A percentile compares a stretch with the other conserved stretches of the same genome.
Evolutionary conservation across 371 early-diverging fungal species (phyloP).

Genomic region (Rhizopus arrhizus): DNA sequence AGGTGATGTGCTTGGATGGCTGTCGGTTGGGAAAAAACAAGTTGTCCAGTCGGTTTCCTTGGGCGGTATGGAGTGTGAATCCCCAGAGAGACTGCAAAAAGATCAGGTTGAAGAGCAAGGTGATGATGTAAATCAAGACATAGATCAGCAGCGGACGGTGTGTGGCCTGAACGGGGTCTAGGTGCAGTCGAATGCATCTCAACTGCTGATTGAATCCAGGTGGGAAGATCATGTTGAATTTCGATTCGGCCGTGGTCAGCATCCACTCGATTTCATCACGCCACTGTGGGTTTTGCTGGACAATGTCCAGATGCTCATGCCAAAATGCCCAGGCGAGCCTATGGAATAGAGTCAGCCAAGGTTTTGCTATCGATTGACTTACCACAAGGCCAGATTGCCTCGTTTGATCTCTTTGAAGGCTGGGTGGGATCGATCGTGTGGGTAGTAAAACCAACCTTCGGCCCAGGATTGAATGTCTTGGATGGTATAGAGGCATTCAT

Average conservation of each 20-base stretch:
- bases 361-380: slow-evolving; percentile 4
- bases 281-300: slow-evolving; percentile 31
- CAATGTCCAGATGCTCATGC: slow-evolving; percentile 46
- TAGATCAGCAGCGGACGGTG: slow-evolving; percentile 67
- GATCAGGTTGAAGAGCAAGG: slow-evolving; percentile 28
- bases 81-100: slow-evolving; percentile 29
- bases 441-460: slow-evolving; percentile 57
- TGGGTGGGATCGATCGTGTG: slow-evolving; percentile 37
- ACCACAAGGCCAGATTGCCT: slow-evolving; percentile 58
- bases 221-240: slow-evolving; percentile 45
- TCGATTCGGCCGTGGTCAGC: slow-evolving; percentile 45
- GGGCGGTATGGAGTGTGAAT: too few species aligned
- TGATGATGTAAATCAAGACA: slow-evolving; percentile 33
- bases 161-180: slow-evolving; percentile 64
- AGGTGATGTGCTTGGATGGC: slow-evolving; percentile 12
- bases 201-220: slow-evolving; percentile 56
- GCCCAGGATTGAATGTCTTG: slow-evolving; percentile 43
- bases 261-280: slow-evolving; percentile 54
- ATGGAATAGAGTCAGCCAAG: slow-evolving; percentile 8
- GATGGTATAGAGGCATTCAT: slow-evolving; percentile 49
- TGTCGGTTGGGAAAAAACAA: slow-evolving; percentile 8
- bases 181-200: slow-evolving; percentile 58
- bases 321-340: slow-evolving; percentile 64
- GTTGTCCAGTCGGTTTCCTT: too few species aligned
- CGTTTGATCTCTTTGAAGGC: slow-evolving; percentile 47